Evolutionary conservation across 2,329 filamentous ascomycete species (phyloP).

Genomic region (Macrophomina tecta): DNA sequence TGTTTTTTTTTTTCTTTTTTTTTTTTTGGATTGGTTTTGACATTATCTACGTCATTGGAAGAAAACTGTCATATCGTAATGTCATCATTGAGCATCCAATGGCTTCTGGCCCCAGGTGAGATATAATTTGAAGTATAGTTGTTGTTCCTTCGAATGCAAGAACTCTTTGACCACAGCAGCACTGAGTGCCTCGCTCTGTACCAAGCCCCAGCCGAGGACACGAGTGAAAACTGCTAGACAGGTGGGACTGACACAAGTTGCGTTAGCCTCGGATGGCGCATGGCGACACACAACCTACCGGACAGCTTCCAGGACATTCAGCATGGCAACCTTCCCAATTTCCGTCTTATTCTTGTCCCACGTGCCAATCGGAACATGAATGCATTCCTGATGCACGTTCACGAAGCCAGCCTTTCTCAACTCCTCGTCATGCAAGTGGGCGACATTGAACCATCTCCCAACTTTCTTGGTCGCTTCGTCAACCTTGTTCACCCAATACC

Average conservation of each 20-base stretch:
- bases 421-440: slow-evolving; percentile 29
- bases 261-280: slow-evolving; percentile 39
- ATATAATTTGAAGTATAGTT: slow-evolving; percentile 1
- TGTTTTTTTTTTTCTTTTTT: no score
- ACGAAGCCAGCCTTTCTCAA: slow-evolving; percentile 39
- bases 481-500: neutral
- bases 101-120: slow-evolving; percentile 6
- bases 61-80: no score
- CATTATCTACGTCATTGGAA: no score
- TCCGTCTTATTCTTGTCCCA: neutral
- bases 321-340: slow-evolving; percentile 1
- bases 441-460: slow-evolving; percentile 29
- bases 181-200: slow-evolving; percentile 51
- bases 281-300: slow-evolving; percentile 34
- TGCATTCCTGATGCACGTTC: slow-evolving; percentile 41
- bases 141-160: neutral
- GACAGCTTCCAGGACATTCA: slow-evolving; percentile 29
- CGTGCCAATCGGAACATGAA: slow-evolving; percentile 35
- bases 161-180: slow-evolving; percentile 34
- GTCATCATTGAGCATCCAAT: neutral
- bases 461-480: slow-evolving; percentile 16
- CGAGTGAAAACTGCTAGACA: slow-evolving; percentile 50
- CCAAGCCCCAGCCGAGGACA: slow-evolving; percentile 49
- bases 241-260: slow-evolving; percentile 31
- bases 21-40: no score